A percentile compares a stretch with the other conserved stretches of the same genome.
Evolutionary conservation across 2,329 filamentous ascomycete species (phyloP).

Genomic region (Ploettnerulaceae sp.): DNA sequence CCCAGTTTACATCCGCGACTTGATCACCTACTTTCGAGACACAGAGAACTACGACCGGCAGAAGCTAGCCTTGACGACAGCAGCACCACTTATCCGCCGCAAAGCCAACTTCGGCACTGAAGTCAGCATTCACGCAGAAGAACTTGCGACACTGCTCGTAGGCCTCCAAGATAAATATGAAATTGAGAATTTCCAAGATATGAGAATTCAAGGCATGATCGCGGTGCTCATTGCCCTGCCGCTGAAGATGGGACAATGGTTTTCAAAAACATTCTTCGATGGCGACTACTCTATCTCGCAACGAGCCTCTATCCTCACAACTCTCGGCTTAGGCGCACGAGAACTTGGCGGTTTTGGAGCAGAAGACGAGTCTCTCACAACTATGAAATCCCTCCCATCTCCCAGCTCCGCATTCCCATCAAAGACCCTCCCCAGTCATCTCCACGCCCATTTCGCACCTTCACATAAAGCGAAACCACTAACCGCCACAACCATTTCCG

Average conservation of each 20-base stretch:
- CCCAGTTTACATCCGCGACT: constrained; percentile 85
- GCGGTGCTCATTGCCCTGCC: constrained; percentile 75
- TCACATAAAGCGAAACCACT: constrained; percentile 28
- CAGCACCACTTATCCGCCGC: constrained; percentile 74
- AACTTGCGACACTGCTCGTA: constrained; percentile 70
- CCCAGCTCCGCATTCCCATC: constrained; percentile 60
- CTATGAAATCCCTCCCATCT: constrained; percentile 26
- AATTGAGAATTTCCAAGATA: constrained; percentile 69
- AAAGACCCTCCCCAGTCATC: constrained; percentile 67
- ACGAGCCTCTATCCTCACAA: constrained; percentile 73
- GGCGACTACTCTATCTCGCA: constrained; percentile 89
- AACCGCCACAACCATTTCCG: constrained; percentile 30
- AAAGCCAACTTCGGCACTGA: constrained; percentile 88
- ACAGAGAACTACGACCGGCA: constrained; percentile 82
- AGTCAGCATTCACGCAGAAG: constrained; percentile 76
- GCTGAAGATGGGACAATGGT: constrained; percentile 74
- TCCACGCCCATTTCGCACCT: constrained; percentile 66
- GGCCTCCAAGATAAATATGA: constrained; percentile 84
- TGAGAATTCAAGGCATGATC: constrained; percentile 75
- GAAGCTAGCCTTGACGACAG: constrained; percentile 70
- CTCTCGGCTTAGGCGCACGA: constrained; percentile 74
- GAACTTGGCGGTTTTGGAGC: constrained; percentile 74
- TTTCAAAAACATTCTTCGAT: constrained; percentile 79
- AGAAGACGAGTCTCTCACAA: constrained; percentile 34
- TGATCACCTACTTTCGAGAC: constrained; percentile 74